Conservation (phyloP, 2,329 filamentous ascomycete species). For the Colletotrichum melonis region DNA sequence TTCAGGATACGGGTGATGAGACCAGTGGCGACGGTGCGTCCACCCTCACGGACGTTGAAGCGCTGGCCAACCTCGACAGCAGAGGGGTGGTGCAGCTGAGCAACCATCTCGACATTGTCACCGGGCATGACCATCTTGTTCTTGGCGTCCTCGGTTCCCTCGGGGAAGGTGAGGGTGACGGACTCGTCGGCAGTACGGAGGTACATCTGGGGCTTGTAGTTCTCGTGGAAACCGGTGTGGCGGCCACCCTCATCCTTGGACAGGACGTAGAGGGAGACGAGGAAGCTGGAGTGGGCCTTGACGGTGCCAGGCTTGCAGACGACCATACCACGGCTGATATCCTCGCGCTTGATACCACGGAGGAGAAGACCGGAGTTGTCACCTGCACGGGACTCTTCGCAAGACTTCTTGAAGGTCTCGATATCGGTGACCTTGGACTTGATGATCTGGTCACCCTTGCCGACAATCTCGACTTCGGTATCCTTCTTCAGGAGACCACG, state of each 20-base stretch:
- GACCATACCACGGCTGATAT: slow-evolving; percentile 95
- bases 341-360: slow-evolving; percentile 95
- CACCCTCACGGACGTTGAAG: slow-evolving; percentile 98
- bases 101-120: slow-evolving; percentile 98
- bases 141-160: slow-evolving; percentile 77
- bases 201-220: slow-evolving; percentile 98
- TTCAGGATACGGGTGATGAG: slow-evolving; percentile 79
- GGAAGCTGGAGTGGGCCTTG: slow-evolving; percentile 91
- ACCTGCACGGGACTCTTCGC: slow-evolving; percentile 93
- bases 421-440: slow-evolving; percentile 99
- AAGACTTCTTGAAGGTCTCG: slow-evolving; percentile 99
- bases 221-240: slow-evolving; percentile 93
- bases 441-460: slow-evolving; percentile 83
- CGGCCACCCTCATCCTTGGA: slow-evolving; percentile 98
- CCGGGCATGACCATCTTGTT: slow-evolving; percentile 95
- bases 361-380: slow-evolving; percentile 98
- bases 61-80: slow-evolving; percentile 92
- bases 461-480: slow-evolving; percentile 92
- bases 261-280: slow-evolving; percentile 95
- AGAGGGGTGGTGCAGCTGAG: slow-evolving; percentile 85
- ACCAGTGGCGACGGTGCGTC: slow-evolving; percentile 87
- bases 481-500: slow-evolving; percentile 95
- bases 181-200: slow-evolving; percentile 90
- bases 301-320: slow-evolving; percentile 84
- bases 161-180: slow-evolving; percentile 86